phyloP scores from a whole-genome alignment of 345 rosid genomes.

The Mallotus nudiflorus region DNA sequence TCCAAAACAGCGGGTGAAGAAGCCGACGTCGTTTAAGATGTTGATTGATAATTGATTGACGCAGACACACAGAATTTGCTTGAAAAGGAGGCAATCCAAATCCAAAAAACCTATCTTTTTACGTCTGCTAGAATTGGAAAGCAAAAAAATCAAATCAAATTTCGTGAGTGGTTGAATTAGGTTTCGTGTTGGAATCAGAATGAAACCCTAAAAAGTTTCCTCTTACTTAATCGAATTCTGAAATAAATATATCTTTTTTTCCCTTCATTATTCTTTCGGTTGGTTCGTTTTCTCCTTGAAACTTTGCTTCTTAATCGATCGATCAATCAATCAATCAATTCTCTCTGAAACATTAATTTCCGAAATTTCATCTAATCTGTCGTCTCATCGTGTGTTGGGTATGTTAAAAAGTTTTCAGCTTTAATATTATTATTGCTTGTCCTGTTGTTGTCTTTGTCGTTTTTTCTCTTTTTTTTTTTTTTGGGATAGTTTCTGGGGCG shows the following conservation, averaged over 20 bases:
- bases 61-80: conserved; percentile 12
- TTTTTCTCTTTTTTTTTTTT: background rate
- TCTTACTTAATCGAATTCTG: background rate
- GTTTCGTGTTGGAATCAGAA: conserved; percentile 38
- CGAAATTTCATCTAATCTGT: background rate
- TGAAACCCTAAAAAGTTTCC: conserved; percentile 25
- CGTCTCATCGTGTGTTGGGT: conserved; percentile 36
- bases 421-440: background rate
- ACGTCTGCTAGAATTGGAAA: too few species aligned
- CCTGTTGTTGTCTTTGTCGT: background rate
- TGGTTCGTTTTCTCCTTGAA: background rate
- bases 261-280: conserved; percentile 3
- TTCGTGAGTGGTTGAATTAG: too few species aligned
- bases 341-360: conserved; percentile 13
- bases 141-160: too few species aligned
- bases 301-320: conserved; percentile 6
- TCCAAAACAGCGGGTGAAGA: too few species aligned
- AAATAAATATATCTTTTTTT: background rate
- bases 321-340: conserved; percentile 21
- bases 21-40: too few species aligned
- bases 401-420: conserved; percentile 23
- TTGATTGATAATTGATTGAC: background rate
- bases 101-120: background rate
- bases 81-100: conserved; percentile 16
- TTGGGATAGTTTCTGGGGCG: background rate